Base-by-base conservation (phyloP, 2,329 filamentous ascomycete species). In the Falciphora oryzae region DNA sequence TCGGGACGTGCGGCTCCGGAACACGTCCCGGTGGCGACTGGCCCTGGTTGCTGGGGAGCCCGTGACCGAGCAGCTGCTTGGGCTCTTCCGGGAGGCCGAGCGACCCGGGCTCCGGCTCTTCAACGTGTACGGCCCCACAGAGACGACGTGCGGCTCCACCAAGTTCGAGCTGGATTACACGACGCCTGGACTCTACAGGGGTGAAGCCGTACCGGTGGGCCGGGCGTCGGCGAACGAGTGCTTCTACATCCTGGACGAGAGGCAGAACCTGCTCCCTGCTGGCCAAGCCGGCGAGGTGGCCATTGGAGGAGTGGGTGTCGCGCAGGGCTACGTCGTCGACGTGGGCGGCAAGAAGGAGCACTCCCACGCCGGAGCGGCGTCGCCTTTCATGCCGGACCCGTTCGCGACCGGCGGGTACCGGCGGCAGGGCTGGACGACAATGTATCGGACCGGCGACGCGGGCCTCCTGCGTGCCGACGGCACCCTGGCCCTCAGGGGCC, bases 261-360 rank as follows among this genome's bases (percentile, higher is more conserved):
- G 31, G 57, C 64, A 74, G 67, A 69, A 65, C 75, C 70, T 73
- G 3, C 64, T 74, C 0, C 76, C 78, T 1, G 66, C 67, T 0
- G 77, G 77, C 0, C 70, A 76, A 0, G 69, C 75, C 18, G 79
- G 79, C 1, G 75, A 81, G 66, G 72, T 82, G 8, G 73, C 71
- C 59, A 67, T 79, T 3, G 73, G 75, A 1, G 79, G 80, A 4
- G 69, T 76, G 1, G 77, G 79, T 61, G 73, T 82, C 5, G 67
- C 74, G 1, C 57, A 65, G 2, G 79, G 78, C 4, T 82, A 82
- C 67, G 65, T 80, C 22, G 68, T 71, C 38, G 69, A 71, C 2
- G 68, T 74, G 5, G 67, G 68, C 10, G 59, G 64, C 31, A 67
- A 68, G 50, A 57, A 44, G 62, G 62, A 63, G 14, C 63, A 14